Base-by-base conservation (phyloP, 2,329 filamentous ascomycete genomes). In the Nigrospora sphaerica region DNA sequence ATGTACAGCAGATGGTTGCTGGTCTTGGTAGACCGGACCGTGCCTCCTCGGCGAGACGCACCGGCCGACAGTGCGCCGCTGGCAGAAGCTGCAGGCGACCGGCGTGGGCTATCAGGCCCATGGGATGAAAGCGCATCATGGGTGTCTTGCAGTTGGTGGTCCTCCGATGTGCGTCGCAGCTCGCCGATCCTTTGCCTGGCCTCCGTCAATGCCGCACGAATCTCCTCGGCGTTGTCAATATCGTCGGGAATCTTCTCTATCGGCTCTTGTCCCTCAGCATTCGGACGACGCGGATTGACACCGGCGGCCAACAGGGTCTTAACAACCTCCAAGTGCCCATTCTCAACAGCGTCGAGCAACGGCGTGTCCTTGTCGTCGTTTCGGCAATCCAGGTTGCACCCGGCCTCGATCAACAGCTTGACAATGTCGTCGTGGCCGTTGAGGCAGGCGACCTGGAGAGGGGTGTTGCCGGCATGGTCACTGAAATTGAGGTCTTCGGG, bases 391-490 rank as follows among this genome's bases (percentile, higher is more conserved):
- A 93, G 77, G 46, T 88, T 85, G 66, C 91, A 95, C 32, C 88
- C 88, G 51, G 88, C 84, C 10, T 88, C 80, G 51, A 98, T 82
- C 35, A 98, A 71, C 45, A 95, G 85, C 61, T 87, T 83, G 35
- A 97, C 93, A 47, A 97, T 91, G 46, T 93, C 81, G 32, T 84
- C 83, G 62, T 85, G 87, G 7, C 93, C 93, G 59, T 93, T 86
- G 48, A 98, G 75, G 32, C 91, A 83, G 32, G 93, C 92, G 54
- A 95, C 93, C 64, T 98, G 93, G 32, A 98, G 73, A 19, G 93
- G 93, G 1, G 92, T 95, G 59, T 97, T 97, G n/a, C 89, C 88
- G 13, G 93, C 93, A 62, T 95, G 95, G 61, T 98, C 93, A 19
- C 88, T 82, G 48, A 91, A 79, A 56, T 98, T 88, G 45, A 97